Evolutionary conservation across 768 basidiomycete species (phyloP), one percentile per base, ranked within the genome.

Genomic region (Phlebiopsis gigantea): DNA sequence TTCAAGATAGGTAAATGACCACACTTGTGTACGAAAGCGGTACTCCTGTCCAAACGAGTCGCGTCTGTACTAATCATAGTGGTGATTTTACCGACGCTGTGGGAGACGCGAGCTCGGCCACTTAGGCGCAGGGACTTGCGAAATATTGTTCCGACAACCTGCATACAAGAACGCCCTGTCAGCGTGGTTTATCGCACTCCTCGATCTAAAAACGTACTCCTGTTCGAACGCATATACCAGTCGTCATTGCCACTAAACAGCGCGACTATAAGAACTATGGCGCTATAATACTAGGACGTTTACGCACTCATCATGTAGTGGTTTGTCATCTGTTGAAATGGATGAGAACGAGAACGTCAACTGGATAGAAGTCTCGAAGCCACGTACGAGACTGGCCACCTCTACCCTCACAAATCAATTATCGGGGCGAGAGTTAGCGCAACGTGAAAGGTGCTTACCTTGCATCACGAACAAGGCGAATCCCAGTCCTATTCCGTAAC

Each of bases 41-140:
- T 68, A 62, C 80, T 75, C 15, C 70, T 61, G 57, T 85, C 85
- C 22, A 87, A 65, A 46, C 81, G 77, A 5, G 77, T 76, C 0
- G 83, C 70, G 63, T 90, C 87, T 12, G 81, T 77, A 1, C 83
- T 82, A 6, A 88, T 84, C 74, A 88, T 79, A 0, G 85, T 89
- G 9, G 81, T 86, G 48, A 88, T 82, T 63, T 85, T 75, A 0
- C 87, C 87, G 42, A 81, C 80, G 19, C 76, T 80, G 63, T 87
- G 83, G 43, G 81, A 73, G 25, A 78, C 57, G 19, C 84, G 75
- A 8, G 85, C 75, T 48, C 79, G 75, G 0, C 82, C 81, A 15
- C 86, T 88, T 0, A 89, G 70, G 12, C 86, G 79, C 39, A 89
- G 70, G 0, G 85, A 82, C 66, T 90, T 90, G 21, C 84, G 78